A percentile compares a stretch with the other conserved stretches of the same genome.
These are phyloP conservation scores for Xylaria polymorpha DNA, from an alignment of 2,329 filamentous ascomycete genomes.

Conservation along the genomic window DNA sequence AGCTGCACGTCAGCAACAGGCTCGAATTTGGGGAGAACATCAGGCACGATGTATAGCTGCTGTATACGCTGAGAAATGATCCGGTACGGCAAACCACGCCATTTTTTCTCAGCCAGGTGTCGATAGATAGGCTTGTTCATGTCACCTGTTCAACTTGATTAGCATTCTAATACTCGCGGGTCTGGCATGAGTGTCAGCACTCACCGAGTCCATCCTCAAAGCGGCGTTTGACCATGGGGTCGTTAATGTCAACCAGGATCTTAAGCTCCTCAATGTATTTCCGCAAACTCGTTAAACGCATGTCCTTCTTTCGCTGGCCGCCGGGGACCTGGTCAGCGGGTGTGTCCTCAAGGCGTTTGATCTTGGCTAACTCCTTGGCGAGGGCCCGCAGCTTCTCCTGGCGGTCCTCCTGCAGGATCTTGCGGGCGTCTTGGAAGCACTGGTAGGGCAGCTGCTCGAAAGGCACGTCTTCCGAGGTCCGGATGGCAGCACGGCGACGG, in stretches of 20 bases:
- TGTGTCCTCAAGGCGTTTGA: conserved; percentile 72
- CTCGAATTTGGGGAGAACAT: conserved; percentile 83
- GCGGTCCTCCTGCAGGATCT: conserved; percentile 82
- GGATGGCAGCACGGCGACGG: conserved; percentile 80
- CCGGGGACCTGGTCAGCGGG: conserved; percentile 68
- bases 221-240: conserved; percentile 89
- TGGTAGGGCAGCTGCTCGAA: conserved; percentile 97
- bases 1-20: conserved; percentile 84
- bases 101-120: conserved; percentile 86
- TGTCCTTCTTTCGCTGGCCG: conserved; percentile 73
- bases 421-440: conserved; percentile 95
- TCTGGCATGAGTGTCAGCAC: conserved; percentile 43
- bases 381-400: conserved; percentile 83
- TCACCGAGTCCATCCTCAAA: conserved; percentile 92
- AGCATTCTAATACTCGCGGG: conserved; percentile 17
- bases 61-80: conserved; percentile 86
- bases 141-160: conserved; percentile 71
- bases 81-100: conserved; percentile 83
- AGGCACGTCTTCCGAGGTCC: conserved; percentile 73
- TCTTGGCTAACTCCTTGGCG: conserved; percentile 71
- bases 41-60: conserved; percentile 88
- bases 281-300: conserved; percentile 75
- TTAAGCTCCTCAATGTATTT: conserved; percentile 81
- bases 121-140: conserved; percentile 98
- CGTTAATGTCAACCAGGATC: conserved; percentile 93